Conservation (phyloP, 129 eudicot genomes). For the Daucus carota region DH1_v3.0 NC_030387.2:26972501-26973000, state of each 20-base stretch:
- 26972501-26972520: conserved; percentile 84
- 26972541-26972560: conserved; percentile 70
- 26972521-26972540: conserved; percentile 75
- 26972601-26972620: conserved; percentile 81
- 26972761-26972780: conserved; percentile 81
- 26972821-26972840: neutral
- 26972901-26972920: neutral
- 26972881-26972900: neutral
- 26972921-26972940: neutral
- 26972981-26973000: neutral
- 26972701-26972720: conserved; percentile 67
- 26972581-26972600: conserved; percentile 61
- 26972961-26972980: neutral
- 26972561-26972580: conserved; percentile 62
- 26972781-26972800: conserved; percentile 65
- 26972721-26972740: conserved; percentile 62
- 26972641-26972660: conserved; percentile 74
- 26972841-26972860: neutral
- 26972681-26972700: conserved; percentile 54
- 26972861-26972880: neutral
- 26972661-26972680: conserved; percentile 61
- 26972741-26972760: conserved; percentile 77
- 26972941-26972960: neutral
- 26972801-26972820: conserved; percentile 52
- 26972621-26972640: conserved; percentile 62